Base-by-base conservation (phyloP, 2,329 filamentous ascomycete genomes). In the Drechslera avenae region DNA sequence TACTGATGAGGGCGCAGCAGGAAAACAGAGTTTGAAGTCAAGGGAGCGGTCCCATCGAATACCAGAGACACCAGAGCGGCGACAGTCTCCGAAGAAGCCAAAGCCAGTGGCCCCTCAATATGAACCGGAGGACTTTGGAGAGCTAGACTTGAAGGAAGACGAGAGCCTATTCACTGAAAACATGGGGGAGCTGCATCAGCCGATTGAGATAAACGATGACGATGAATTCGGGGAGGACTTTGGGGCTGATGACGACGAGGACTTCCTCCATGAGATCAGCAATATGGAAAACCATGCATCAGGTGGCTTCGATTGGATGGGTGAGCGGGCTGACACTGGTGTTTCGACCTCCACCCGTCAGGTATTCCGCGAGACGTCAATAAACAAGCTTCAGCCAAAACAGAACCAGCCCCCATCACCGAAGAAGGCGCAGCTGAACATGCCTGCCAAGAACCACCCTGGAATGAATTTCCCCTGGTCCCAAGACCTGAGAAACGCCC, bases 401-500 rank as follows among this genome's bases (percentile, higher is more conserved):
- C 55, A 51, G 32, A 47, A 60, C 14, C 45, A 39, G 39, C 60
- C 56, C 19, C 16, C 43, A 26, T 69, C 69, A 18, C 69, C 69
- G 8, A 63, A 65, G 47, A 72, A 71, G 30, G 40, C 66, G 14
- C 57, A 63, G 12, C 44, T 61, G 19, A 60, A 56, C 36, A 62
- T 63, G 50, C 58, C 60, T 30, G 63, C 60, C 3, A 69, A 67
- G 57, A 69, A 64, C n/a, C 54, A 64, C 64, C 79, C 86, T 5
- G 67, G 66, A 4, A 70, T 71, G 69, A 67, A 65, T 16, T 61
- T 64, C 64, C 79, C 86, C 4, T 99, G 95, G 94, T 97, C 92
- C 13, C 80, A 83, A 35, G 92, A 97, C 63, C 89, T 99, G 18
- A 88, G 87, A 59, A 81, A 79, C 46, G 89, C 86, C n/a, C 77